Conservation (phyloP, 2,329 filamentous ascomycete genomes). For the Cercospora beticola region DNA sequence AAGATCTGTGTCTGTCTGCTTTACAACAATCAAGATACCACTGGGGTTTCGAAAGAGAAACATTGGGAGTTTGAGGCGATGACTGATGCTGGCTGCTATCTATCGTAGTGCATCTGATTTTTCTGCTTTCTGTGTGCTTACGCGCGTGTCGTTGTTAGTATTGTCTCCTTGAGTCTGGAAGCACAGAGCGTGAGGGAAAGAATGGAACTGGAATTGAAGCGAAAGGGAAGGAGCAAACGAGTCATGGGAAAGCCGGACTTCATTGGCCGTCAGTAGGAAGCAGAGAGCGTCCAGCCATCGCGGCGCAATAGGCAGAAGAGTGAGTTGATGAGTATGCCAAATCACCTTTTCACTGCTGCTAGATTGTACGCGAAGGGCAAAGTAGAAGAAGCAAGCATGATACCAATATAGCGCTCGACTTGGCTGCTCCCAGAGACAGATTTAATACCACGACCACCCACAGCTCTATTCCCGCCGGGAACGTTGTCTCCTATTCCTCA, state of each 20-base stretch:
- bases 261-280: not conserved
- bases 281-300: not conserved
- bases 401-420: not conserved
- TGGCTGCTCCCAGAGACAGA: not conserved
- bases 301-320: not conserved
- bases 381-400: not conserved
- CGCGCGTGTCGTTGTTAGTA: not conserved
- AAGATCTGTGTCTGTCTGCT: not conserved
- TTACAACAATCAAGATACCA: constrained; percentile 2
- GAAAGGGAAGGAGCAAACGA: not conserved
- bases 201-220: not conserved
- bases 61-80: not conserved
- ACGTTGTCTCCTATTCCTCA: not conserved
- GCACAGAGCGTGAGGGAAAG: not conserved
- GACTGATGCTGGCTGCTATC: not conserved
- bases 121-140: not conserved
- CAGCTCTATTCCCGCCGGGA: not conserved
- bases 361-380: not conserved
- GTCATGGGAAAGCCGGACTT: not conserved
- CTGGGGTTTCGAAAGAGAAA: not conserved
- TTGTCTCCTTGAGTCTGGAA: not conserved
- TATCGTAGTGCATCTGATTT: not conserved
- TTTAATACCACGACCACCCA: not conserved
- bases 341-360: not conserved
- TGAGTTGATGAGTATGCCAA: not conserved